Evolutionary conservation across 768 basidiomycete species (phyloP).

Genomic region (Russula lepida): DNA sequence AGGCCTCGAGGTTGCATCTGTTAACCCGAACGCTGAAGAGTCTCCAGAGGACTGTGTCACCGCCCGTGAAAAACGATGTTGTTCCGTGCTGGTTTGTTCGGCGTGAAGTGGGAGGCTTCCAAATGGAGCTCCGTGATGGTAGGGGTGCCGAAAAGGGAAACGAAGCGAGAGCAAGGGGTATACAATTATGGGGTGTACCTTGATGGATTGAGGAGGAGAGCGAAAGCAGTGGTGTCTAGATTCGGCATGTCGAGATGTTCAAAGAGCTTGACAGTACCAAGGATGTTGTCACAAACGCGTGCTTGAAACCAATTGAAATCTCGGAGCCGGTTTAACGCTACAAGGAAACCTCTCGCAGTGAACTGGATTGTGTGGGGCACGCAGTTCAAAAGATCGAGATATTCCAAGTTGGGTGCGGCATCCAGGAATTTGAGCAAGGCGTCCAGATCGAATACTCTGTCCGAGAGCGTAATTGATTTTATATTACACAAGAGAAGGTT

Average conservation of each 20-base stretch:
- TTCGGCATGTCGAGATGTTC: no score
- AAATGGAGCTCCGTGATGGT: no score
- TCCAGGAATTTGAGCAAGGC: no score
- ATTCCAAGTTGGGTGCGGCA: no score
- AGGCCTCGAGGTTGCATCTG: neutral
- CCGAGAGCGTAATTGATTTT: neutral
- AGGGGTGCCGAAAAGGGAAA: no score
- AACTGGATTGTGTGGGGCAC: conserved; percentile 6
- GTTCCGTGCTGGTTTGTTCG: conserved; percentile 4
- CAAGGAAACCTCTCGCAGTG: neutral
- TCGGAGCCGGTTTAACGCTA: neutral
- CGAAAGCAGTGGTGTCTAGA: no score
- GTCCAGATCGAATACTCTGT: conserved; percentile 1
- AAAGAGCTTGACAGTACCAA: conserved; percentile 15
- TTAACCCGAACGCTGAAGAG: conserved; percentile 4
- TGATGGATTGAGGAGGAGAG: no score
- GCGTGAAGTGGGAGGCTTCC: no score
- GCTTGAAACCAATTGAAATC: conserved; percentile 15
- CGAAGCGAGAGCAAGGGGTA: no score
- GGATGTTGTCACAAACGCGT: no score
- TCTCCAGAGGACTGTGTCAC: neutral
- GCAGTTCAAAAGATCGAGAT: conserved; percentile 1
- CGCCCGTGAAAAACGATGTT: conserved; percentile 11
- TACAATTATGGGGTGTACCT: no score
- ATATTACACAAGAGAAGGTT: neutral